Percentiles rank a stretch among this genome's conserved stretches.
Conservation (phyloP, 441 rosid genomes). For the Breynia disticha region DNA sequence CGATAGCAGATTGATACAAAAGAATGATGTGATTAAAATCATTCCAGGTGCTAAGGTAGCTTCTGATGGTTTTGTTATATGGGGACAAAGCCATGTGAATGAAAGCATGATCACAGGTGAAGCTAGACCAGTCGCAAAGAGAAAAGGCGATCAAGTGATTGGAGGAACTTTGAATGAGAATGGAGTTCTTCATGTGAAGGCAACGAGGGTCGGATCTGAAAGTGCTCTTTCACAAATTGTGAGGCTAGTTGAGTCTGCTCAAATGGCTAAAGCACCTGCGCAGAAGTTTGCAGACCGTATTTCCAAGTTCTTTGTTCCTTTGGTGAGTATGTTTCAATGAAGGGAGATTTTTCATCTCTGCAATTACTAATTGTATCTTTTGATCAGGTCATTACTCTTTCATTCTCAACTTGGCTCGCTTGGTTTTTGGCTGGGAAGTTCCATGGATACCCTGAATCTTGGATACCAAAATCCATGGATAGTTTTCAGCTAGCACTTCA, state of each 20-base stretch:
- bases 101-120: constrained; percentile 99
- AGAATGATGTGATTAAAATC: constrained; percentile 69
- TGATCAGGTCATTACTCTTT: constrained; percentile 56
- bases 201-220: constrained; percentile 84
- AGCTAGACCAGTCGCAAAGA: constrained; percentile 76
- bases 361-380: neutral
- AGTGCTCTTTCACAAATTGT: constrained; percentile 90
- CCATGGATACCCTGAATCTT: constrained; percentile 64
- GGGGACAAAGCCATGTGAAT: constrained; percentile 94
- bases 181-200: constrained; percentile 68
- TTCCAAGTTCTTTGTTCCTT: constrained; percentile 81
- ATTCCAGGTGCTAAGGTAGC: constrained; percentile 88
- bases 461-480: constrained; percentile 89
- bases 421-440: constrained; percentile 80
- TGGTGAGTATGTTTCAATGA: constrained; percentile 26
- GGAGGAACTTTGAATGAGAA: constrained; percentile 92
- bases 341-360: neutral
- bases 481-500: constrained; percentile 88
- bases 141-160: constrained; percentile 70
- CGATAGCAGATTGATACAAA: constrained; percentile 73
- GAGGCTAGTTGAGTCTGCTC: constrained; percentile 87
- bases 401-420: constrained; percentile 81
- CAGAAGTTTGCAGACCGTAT: constrained; percentile 92
- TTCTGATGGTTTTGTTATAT: constrained; percentile 76
- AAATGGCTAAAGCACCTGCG: constrained; percentile 92